Base-by-base conservation (phyloP, 441 rosid species). In the Erysimum cheiri region DNA sequence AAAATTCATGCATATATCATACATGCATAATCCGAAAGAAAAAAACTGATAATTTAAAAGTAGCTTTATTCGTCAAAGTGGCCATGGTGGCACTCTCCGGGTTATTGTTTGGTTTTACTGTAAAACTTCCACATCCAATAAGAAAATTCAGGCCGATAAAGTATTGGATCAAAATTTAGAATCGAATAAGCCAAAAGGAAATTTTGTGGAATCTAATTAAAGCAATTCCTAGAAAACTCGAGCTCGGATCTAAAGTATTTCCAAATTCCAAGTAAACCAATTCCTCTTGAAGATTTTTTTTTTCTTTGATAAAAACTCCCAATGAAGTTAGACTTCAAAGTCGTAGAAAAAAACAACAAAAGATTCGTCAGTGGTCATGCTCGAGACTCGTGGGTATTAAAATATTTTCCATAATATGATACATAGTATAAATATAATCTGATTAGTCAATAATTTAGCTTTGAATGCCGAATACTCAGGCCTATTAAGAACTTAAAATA, bases 1-100 rank as follows among this genome's bases (percentile, higher is more conserved):
- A n/a, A n/a, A 32, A 5, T 13, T 8, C 32, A 12, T 52, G 63
- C 69, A 73, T 73, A 53, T n/a, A n/a, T n/a, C n/a, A n/a, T n/a
- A n/a, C n/a, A 29, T 29, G 3, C 4, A 39, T 3, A 39, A 12
- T 39, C 4, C 3, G 43, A 43, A 14, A 47, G 5, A 13, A 41
- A 24, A 60, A 46, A 35, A 40, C 14, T 67, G 39, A 69, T 36
- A 46, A 36, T 55, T 46, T 32, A 47, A 46, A 47, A 46, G 41
- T 40, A 40, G 53, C 41, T 48, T 2, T 48, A 1, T 28, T 48
- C 47, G 1, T 69, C 6, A 39, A 49, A 37, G 43, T 46, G 36
- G 47, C 14, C 22, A 46, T 22, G 28, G 64, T 40, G 49, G 8
- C 50, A 26, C 24, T 40, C n/a, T n/a, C 13, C 2, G 13, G 7